Evolutionary conservation across 2,329 filamentous ascomycete species (phyloP), one percentile per base, ranked within the genome.

Genomic region (Aspergillus quadricinctus): DNA sequence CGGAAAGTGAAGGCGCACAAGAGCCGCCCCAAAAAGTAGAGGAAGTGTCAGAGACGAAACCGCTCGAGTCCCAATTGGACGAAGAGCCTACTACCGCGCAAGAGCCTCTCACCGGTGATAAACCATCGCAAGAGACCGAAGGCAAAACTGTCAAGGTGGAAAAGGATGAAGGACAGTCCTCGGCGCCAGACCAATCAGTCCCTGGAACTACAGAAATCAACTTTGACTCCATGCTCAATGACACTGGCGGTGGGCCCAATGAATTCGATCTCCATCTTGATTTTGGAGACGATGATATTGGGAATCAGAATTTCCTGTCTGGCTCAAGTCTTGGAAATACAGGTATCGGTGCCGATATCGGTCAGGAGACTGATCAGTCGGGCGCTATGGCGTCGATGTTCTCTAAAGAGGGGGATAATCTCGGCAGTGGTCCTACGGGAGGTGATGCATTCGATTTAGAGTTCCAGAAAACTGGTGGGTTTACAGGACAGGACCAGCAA

Each of bases 211-310:
- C 64, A 17, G 74, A 74, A 3, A 67, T 77, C 56, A 74, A 74
- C 48, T 77, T 77, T 54, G 72, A 75, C 50, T 72, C 74, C 1
- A 70, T 74, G 57, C 70, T 77, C 40, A 69, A 72, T 21, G 69
- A 72, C 14, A 63, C 64, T 23, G 66, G 66, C 2, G 43, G 11
- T 5, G 66, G 65, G 3, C 58, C 63, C 7, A 72, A 70, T 53
- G 70, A 72, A 35, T 75, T 77, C 49, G 69, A 71, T 49, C 67
- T 78, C 17, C 69, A 73, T 56, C 63, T 76, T 23, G 71, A 74
- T 56, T 74, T 77, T 63, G 69, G 68, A 21, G 70, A 75, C 52
- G 71, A 73, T 50, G 67, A 69, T 28, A 64, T 73, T 55, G 72
- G 69, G 5, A 72, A 76, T 52, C 68, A 72, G 52, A 71, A 70